Evolutionary conservation across 2,329 filamentous ascomycete species (phyloP).

Genomic region (Ustulina deusta): DNA sequence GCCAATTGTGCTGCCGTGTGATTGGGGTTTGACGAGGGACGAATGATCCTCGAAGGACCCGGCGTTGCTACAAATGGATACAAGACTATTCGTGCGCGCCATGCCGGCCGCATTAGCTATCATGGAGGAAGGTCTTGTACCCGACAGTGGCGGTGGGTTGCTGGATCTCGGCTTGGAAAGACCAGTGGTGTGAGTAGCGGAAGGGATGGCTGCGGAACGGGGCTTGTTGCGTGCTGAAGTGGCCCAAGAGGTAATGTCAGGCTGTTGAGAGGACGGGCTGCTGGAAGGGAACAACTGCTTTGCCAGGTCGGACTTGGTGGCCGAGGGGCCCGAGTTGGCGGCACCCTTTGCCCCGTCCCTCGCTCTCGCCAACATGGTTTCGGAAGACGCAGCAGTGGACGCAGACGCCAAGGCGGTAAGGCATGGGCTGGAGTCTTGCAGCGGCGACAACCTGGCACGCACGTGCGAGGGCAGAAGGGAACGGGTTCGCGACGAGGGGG

Average conservation of each 20-base stretch:
- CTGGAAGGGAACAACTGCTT: conserved; percentile 70
- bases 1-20: conserved; percentile 44
- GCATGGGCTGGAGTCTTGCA: conserved; percentile 33
- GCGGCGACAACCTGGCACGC: conserved; percentile 25
- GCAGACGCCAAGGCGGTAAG: conserved; percentile 23
- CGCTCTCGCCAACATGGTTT: conserved; percentile 48
- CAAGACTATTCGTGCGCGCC: conserved; percentile 50
- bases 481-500: conserved; percentile 15
- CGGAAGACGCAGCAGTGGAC: conserved; percentile 13
- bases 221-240: conserved; percentile 54
- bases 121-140: conserved; percentile 20
- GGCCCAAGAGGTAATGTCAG: conserved; percentile 61
- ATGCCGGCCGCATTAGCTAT: conserved; percentile 32
- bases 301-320: conserved; percentile 52
- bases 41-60: conserved; percentile 62
- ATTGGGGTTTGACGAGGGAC: conserved; percentile 52
- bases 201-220: conserved; percentile 3
- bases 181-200: conserved; percentile 36
- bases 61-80: conserved; percentile 59
- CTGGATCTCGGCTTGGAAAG: conserved; percentile 53
- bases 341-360: conserved; percentile 50
- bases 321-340: conserved; percentile 54
- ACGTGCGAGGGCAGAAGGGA: conserved; percentile 24
- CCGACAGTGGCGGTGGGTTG: conserved; percentile 49
- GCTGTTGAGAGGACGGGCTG: conserved; percentile 60